Percentiles rank a stretch among this genome's conserved stretches.
These are phyloP conservation scores for Penicillium sp. DNA, from an alignment of 2,329 filamentous ascomycete species.

Conservation along the genomic window DNA sequence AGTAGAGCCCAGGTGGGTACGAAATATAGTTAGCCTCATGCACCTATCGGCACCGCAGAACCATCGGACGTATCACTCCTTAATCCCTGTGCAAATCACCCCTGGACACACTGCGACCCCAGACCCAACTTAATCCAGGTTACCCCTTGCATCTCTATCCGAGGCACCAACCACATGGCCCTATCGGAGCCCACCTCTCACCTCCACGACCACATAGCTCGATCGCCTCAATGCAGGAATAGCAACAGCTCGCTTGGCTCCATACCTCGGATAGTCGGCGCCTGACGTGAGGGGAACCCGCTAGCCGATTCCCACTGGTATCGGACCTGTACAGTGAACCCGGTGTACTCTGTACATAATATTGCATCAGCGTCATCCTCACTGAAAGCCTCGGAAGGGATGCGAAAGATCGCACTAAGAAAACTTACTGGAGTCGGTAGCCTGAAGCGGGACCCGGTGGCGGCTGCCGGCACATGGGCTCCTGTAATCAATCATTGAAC, in stretches of 20 bases:
- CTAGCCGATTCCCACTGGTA: conserved; percentile 1
- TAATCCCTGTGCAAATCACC: conserved; percentile 9
- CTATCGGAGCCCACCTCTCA: conserved; percentile 12
- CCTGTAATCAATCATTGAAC: neutral
- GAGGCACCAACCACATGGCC: conserved; percentile 8
- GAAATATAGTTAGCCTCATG: neutral
- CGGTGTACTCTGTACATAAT: conserved; percentile 1
- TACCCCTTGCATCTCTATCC: conserved; percentile 9
- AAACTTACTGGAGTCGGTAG: neutral
- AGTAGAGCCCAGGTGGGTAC: neutral
- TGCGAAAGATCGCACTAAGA: neutral
- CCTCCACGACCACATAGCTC: conserved; percentile 7
- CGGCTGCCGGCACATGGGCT: conserved; percentile 1
- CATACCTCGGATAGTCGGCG: neutral
- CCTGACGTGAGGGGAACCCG: conserved; percentile 11
- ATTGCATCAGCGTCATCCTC: conserved; percentile 4
- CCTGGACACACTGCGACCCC: conserved; percentile 3
- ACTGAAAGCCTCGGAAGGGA: conserved; percentile 6
- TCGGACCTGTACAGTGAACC: neutral
- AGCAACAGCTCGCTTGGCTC: conserved; percentile 1
- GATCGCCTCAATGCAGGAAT: conserved; percentile 9
- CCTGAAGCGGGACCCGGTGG: neutral
- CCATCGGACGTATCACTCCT: neutral
- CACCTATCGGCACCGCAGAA: neutral
- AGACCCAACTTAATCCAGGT: neutral